These are phyloP conservation scores for maize (Zea mays) DNA, from an alignment of 176 grass and related monocot species.

Conservation along the genomic window DNA sequence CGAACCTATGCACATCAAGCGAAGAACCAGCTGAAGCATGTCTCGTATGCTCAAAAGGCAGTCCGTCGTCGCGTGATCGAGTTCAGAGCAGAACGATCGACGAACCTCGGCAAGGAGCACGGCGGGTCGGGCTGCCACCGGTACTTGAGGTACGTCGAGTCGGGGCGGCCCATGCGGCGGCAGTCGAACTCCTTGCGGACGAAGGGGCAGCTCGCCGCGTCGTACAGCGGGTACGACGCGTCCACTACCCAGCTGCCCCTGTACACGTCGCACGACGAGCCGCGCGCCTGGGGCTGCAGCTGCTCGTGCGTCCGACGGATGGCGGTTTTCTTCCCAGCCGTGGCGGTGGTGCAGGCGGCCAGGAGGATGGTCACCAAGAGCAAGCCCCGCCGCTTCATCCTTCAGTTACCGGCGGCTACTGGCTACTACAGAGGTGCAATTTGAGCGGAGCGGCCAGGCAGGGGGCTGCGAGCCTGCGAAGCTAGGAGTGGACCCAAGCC, in stretches of 20 bases:
- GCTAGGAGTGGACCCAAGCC: too few species aligned
- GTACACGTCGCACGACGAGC: conserved; percentile 56
- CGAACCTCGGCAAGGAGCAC: conserved; percentile 74
- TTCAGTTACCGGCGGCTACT: neutral
- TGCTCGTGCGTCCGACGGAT: conserved; percentile 6
- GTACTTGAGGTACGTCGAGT: conserved; percentile 69
- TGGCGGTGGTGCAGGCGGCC: neutral
- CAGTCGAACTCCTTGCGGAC: conserved; percentile 77
- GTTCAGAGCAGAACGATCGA: neutral
- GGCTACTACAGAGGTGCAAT: neutral
- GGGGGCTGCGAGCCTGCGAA: too few species aligned
- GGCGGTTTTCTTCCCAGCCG: conserved; percentile 14
- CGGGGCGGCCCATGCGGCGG: conserved; percentile 57
- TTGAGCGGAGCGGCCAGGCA: neutral
- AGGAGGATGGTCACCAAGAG: conserved; percentile 20
- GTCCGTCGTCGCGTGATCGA: neutral
- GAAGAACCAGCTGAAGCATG: neutral
- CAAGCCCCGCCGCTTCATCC: conserved; percentile 1
- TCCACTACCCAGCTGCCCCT: conserved; percentile 66
- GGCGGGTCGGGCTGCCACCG: conserved; percentile 66
- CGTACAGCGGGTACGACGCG: conserved; percentile 74
- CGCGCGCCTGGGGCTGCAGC: neutral
- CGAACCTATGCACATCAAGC: conserved; percentile 45
- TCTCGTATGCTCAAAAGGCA: neutral
- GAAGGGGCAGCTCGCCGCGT: conserved; percentile 69